phyloP scores from a whole-genome alignment of 2,329 filamentous ascomycete species.

The Alternaria alternata region DNA sequence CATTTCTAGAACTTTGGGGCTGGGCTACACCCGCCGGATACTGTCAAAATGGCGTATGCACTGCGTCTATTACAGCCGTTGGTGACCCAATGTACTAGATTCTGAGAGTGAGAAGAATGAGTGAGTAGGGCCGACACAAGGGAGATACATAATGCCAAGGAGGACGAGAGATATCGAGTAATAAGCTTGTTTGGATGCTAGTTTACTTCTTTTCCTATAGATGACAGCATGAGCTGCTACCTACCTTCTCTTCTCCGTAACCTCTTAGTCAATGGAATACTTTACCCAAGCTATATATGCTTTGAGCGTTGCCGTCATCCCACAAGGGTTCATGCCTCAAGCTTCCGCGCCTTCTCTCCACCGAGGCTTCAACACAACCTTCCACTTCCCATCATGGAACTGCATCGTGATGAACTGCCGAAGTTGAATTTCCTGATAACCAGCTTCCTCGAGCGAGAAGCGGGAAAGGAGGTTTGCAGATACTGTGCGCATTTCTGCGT shows the following conservation, averaged over 20 bases:
- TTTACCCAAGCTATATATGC: background rate
- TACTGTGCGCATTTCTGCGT: conserved; percentile 7
- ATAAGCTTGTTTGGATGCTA: background rate
- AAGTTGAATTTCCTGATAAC: conserved; percentile 4
- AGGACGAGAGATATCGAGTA: background rate
- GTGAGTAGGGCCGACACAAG: accelerated
- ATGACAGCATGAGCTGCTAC: background rate
- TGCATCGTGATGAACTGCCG: conserved; percentile 8
- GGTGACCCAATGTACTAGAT: background rate
- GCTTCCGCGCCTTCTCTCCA: background rate
- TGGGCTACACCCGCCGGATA: background rate
- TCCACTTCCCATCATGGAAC: conserved; percentile 2
- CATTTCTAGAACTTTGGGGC: background rate
- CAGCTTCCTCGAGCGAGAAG: background rate
- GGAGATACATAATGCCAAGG: background rate
- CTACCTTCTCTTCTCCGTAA: background rate
- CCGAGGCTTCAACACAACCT: conserved; percentile 1
- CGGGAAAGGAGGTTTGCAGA: background rate
- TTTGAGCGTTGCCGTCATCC: background rate
- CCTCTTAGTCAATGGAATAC: background rate
- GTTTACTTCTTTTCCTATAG: background rate
- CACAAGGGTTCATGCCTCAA: background rate
- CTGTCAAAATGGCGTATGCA: background rate
- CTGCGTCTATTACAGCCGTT: background rate
- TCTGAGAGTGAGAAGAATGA: background rate